Evolutionary conservation across 352 stramenopile genomes (phyloP).

Genomic region (Globisporangium orthogonon): DNA sequence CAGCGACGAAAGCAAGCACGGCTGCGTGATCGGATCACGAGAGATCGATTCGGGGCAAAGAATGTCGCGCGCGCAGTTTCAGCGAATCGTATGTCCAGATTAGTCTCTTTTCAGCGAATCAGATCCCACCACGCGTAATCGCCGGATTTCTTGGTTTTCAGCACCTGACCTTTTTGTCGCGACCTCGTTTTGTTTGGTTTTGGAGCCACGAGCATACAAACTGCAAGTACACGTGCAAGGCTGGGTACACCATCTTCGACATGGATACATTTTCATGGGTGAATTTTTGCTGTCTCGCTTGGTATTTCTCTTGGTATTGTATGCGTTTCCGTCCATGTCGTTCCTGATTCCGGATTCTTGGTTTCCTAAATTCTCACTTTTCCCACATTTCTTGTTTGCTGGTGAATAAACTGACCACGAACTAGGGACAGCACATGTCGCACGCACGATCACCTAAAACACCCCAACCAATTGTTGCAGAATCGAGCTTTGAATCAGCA

Average conservation of each 20-base stretch:
- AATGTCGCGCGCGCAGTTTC: not conserved
- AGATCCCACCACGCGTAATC: not conserved
- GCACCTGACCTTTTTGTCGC: not conserved
- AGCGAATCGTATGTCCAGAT: not conserved
- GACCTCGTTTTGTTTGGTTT: not conserved
- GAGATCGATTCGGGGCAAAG: not conserved
- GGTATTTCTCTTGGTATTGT: not conserved
- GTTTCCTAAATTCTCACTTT: not conserved
- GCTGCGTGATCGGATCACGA: no score
- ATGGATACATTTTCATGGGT: conserved; percentile 1
- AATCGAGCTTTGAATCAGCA: no score
- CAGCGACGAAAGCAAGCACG: not conserved
- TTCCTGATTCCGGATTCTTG: not conserved
- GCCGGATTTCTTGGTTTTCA: not conserved
- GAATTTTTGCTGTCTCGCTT: not conserved
- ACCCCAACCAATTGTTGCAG: no score
- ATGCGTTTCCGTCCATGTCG: not conserved
- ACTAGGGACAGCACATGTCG: no score
- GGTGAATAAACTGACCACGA: no score
- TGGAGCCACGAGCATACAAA: not conserved
- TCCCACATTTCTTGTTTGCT: not conserved
- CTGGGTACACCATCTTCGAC: not conserved
- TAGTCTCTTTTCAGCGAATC: not conserved
- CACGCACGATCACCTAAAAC: no score
- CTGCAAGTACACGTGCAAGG: not conserved